Evolutionary conservation across 371 early-diverging fungal species (phyloP).

Genomic region (Mortierella sp.): DNA sequence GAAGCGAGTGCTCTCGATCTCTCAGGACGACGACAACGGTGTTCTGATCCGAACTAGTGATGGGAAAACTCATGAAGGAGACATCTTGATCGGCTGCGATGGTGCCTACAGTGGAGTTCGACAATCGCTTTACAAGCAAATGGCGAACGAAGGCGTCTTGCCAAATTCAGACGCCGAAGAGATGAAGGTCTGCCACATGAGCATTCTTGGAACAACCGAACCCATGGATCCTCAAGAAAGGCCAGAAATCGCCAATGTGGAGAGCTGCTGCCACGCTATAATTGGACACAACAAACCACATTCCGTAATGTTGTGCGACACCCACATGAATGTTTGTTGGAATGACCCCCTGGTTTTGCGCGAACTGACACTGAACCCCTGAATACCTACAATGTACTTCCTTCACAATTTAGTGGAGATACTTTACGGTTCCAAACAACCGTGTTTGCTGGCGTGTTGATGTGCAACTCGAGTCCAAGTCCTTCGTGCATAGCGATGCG

Average conservation of each 20-base stretch:
- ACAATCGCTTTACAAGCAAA: slow-evolving; percentile 9
- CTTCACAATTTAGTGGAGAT: slow-evolving; percentile 16
- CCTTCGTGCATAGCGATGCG: slow-evolving; percentile 4
- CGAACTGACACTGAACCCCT: not conserved
- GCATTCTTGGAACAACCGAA: slow-evolving; percentile 24
- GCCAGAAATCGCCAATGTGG: not conserved
- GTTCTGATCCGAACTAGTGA: slow-evolving; percentile 11
- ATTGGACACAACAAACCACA: slow-evolving; percentile 15
- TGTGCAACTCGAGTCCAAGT: slow-evolving; percentile 16
- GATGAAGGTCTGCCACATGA: slow-evolving; percentile 23
- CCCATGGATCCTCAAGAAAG: slow-evolving; percentile 17
- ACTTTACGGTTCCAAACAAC: slow-evolving; percentile 16
- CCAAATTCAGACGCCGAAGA: slow-evolving; percentile 8
- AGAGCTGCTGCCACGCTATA: slow-evolving; percentile 6
- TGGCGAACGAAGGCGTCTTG: slow-evolving; percentile 5
- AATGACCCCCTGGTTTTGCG: too few species aligned
- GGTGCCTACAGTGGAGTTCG: slow-evolving; percentile 23
- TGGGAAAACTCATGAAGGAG: slow-evolving; percentile 4
- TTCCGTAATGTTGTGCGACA: slow-evolving; percentile 16
- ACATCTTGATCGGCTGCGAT: slow-evolving; percentile 23
- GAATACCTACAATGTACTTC: not conserved
- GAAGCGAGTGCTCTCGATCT: slow-evolving; percentile 7
- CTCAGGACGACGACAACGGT: slow-evolving; percentile 5
- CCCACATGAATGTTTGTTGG: not conserved
- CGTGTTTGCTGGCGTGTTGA: slow-evolving; percentile 32